These are phyloP conservation scores for Tephrocybe rancida DNA, from an alignment of 768 basidiomycete genomes.

Conservation along the genomic window DNA sequence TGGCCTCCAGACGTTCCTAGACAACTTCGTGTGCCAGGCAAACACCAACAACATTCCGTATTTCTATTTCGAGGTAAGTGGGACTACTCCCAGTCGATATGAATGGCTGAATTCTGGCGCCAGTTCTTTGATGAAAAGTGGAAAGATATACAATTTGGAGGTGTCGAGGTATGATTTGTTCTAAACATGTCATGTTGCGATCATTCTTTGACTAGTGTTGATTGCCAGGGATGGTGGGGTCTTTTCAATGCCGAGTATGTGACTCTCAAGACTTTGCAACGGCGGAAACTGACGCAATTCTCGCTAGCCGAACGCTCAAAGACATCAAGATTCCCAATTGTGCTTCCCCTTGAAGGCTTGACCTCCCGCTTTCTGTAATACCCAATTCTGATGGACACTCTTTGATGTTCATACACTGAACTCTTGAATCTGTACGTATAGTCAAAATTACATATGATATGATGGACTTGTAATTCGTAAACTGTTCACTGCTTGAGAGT, in stretches of 20 bases:
- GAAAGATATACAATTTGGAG: slow-evolving; percentile 77
- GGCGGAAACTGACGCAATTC: not conserved
- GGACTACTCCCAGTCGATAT: not conserved
- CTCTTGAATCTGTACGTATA: no score
- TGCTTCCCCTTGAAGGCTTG: slow-evolving; percentile 24
- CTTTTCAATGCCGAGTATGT: slow-evolving; percentile 47
- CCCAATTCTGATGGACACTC: no score
- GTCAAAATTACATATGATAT: no score
- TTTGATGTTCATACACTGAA: no score
- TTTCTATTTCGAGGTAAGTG: slow-evolving; percentile 78
- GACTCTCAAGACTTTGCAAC: not conserved
- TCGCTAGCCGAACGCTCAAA: slow-evolving; percentile 67
- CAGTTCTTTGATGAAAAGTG: slow-evolving; percentile 81
- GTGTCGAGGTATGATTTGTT: slow-evolving; percentile 56
- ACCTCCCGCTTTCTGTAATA: no score
- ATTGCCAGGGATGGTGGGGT: slow-evolving; percentile 50
- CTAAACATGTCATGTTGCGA: not conserved
- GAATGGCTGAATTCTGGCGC: not conserved
- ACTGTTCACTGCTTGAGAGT: no score
- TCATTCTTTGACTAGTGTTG: not conserved
- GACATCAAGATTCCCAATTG: slow-evolving; percentile 67
- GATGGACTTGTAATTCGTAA: no score
- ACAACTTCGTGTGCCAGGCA: slow-evolving; percentile 89
- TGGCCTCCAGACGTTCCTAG: slow-evolving; percentile 77
- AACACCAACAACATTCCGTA: slow-evolving; percentile 77